phyloP scores from a whole-genome alignment of 179 eudicot species.

The Gypsophila paniculata region DNA sequence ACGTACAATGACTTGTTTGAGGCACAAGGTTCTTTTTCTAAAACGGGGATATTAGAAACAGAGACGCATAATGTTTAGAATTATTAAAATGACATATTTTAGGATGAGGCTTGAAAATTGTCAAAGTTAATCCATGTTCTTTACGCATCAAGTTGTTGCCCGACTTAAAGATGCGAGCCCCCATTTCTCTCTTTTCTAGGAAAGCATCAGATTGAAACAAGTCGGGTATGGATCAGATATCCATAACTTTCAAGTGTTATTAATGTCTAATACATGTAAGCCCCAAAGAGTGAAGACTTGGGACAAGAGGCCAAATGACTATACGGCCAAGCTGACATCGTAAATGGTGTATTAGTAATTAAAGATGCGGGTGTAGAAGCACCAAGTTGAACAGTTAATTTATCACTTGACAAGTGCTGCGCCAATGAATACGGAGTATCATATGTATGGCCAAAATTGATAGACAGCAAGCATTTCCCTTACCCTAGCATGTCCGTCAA shows the following conservation, averaged over 20 bases:
- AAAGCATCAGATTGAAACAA: too few species aligned
- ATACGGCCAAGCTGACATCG: too few species aligned
- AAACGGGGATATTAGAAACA: not conserved
- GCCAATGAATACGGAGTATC: not conserved
- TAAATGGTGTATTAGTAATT: too few species aligned
- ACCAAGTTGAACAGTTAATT: not conserved
- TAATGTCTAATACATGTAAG: too few species aligned
- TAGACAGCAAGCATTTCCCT: constrained; percentile 17
- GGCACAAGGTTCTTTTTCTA: not conserved
- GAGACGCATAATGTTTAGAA: not conserved
- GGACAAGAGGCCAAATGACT: too few species aligned
- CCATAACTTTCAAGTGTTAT: too few species aligned
- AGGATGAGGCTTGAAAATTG: not conserved
- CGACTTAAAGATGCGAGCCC: not conserved
- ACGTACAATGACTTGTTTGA: not conserved
- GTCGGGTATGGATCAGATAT: too few species aligned
- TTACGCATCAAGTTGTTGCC: not conserved
- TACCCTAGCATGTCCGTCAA: constrained; percentile 90
- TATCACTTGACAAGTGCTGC: not conserved
- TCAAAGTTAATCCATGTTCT: not conserved
- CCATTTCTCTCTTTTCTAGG: not conserved
- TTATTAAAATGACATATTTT: not conserved
- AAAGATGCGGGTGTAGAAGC: not conserved
- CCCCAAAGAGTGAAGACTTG: too few species aligned
- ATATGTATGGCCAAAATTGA: not conserved